Base-by-base conservation (phyloP, 1,284 basidiomycete genomes). In the Trichosporon sp. region DNA sequence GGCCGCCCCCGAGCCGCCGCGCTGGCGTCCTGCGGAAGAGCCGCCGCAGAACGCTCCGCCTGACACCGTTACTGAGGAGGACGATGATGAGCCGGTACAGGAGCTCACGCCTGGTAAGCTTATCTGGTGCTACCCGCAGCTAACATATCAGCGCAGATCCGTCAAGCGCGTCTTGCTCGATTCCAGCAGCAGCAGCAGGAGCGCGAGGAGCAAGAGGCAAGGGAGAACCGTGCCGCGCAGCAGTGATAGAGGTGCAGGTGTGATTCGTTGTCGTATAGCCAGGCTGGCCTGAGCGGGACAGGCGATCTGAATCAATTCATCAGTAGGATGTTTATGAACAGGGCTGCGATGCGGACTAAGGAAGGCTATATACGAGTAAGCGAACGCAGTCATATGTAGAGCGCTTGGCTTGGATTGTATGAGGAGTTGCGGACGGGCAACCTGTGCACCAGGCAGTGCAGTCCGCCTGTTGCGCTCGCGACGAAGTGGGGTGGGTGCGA, bases 131-230 rank as follows among this genome's bases (percentile, higher is more conserved):
- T 76, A 46, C 79, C 78, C 60, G 68, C n/a, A 80, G 59, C 81
- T 87, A 19, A 86, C 82, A 69, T 72, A 88, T 46, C 63, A 77
- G 92, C 93, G 62, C 91, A 95, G 78, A 86, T 95, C 70, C 84
- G 92, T 54, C 82, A 84, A 75, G 81, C 86, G 71, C 83, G 92
- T 59, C 78, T 95, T 69, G 92, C 89, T 11, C 85, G 86, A 69
- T 95, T 95, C 63, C 73, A 74, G 21, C 68, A 34, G 19, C 37
- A 44, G 40, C 40, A 44, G 16, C n/a, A 44, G 70, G 70, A 58
- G 11, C 23, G n/a, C n/a, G n/a, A n/a, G 36, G 36, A 33, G 29
- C 21, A n/a, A 33, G 29, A 36, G 19, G 19, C 44, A 21, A 54
- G 21, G 21, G 33, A 32, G 37, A 19, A 19, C 49, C 49, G 27